Percentiles rank a stretch among this genome's conserved stretches.
phyloP scores from a whole-genome alignment of 108 stramenopile genomes.

The Cyclotella kingstonii region DNA sequence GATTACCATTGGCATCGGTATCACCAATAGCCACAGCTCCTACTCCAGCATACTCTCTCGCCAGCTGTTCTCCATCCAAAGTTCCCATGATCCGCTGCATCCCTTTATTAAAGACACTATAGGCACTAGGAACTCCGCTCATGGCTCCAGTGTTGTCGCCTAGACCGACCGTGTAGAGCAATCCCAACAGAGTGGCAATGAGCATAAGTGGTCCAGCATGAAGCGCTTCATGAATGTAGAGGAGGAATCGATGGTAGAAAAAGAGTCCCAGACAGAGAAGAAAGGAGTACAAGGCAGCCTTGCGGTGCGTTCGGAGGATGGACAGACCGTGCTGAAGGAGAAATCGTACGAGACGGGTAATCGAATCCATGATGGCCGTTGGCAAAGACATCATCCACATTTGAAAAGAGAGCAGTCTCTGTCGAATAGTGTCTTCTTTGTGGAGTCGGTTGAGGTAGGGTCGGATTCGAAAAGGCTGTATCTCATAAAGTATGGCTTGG shows the following conservation, averaged over 20 bases:
- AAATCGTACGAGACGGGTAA: no score
- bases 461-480: slow-evolving; percentile 72
- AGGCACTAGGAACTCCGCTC: slow-evolving; percentile 63
- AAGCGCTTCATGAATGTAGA: slow-evolving; percentile 37
- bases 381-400: no score
- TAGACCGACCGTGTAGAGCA: slow-evolving; percentile 75
- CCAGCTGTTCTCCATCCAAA: slow-evolving; percentile 70
- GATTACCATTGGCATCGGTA: slow-evolving; percentile 3
- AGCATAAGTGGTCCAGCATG: slow-evolving; percentile 74
- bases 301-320: neutral
- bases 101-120: slow-evolving; percentile 82
- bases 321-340: slow-evolving; percentile 13
- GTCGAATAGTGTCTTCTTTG: no score
- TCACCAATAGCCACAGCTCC: slow-evolving; percentile 21
- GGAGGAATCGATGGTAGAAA: slow-evolving; percentile 12
- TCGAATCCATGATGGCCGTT: no score
- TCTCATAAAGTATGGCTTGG: slow-evolving; percentile 65
- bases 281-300: neutral
- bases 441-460: neutral
- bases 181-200: slow-evolving; percentile 49
- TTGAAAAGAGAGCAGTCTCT: no score
- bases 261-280: slow-evolving; percentile 1
- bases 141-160: slow-evolving; percentile 55
- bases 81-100: slow-evolving; percentile 69
- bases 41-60: slow-evolving; percentile 74